Conservation (phyloP, 805 yeast species). For the Zygosaccharomyces pseudorouxii region DNA sequence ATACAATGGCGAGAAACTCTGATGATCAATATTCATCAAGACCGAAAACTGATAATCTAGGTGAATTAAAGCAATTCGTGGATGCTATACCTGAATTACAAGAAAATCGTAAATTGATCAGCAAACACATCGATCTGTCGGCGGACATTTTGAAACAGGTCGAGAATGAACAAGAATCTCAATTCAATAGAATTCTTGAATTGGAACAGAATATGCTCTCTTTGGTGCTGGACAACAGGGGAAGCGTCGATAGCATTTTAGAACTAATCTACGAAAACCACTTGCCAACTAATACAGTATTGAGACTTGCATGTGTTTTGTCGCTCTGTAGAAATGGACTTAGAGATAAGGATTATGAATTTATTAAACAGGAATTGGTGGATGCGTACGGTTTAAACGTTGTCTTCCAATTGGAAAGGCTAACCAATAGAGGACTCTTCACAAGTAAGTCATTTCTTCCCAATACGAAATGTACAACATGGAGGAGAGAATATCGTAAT, state of each 20-base stretch:
- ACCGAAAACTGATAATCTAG: constrained; percentile 52
- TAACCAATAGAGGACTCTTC: constrained; percentile 22
- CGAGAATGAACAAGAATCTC: constrained; percentile 25
- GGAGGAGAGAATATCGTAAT: constrained; percentile 24
- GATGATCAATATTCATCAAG: constrained; percentile 63
- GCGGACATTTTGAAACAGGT: constrained; percentile 54
- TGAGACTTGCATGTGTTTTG: constrained; percentile 54
- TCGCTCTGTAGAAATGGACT: constrained; percentile 66
- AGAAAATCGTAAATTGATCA: constrained; percentile 58
- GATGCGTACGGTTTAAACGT: constrained; percentile 58
- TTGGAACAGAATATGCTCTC: constrained; percentile 69
- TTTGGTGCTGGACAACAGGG: constrained; percentile 43
- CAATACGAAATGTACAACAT: constrained; percentile 1
- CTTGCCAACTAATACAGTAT: constrained; percentile 40
- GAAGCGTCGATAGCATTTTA: constrained; percentile 37
- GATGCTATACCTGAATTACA: constrained; percentile 64
- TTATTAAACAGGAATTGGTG: constrained; percentile 50
- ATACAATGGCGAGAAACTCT: constrained; percentile 61
- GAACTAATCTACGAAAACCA: constrained; percentile 46
- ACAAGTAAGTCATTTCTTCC: constrained; percentile 14
- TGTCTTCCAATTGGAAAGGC: constrained; percentile 25
- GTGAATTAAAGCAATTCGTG: constrained; percentile 69
- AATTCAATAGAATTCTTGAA: constrained; percentile 46
- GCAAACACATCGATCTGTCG: constrained; percentile 70
- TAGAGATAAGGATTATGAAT: constrained; percentile 55